Evolutionary conservation across 345 rosid species (phyloP), one percentile per base, ranked within the genome.

Genomic region (Microcos paniculata): DNA sequence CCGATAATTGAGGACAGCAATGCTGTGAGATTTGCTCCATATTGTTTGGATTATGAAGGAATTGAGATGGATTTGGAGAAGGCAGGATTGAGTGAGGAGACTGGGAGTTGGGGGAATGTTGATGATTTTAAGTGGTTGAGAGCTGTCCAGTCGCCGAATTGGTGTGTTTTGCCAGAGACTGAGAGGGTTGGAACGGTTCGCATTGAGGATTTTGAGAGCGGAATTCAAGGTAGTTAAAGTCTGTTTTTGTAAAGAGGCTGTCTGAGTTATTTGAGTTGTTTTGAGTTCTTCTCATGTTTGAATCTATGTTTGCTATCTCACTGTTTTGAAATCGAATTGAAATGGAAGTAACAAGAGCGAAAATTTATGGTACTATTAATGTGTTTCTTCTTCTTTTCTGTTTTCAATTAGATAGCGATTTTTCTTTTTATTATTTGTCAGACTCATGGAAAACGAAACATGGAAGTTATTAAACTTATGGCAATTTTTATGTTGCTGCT

Each of bases 121-220:
- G 98, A 93, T 86, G 98, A 95, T 84, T 95, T 95, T 77, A 82
- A 85, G 88, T 95, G 99, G 98, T 56, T 95, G 69, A 87, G 89
- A 82, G 98, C 96, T 14, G 84, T 88, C 26, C 92, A 89, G 64
- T 89, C 96, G 0, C 98, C 97, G 0, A 94, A 89, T 70, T 94
- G 98, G 98, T 90, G 88, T 1, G 69, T 90, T 71, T 74, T 94
- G 73, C 98, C 90, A 14, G 87, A 81, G 73, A 83, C 82, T 45
- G 85, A 88, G 79, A 86, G 95, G 83, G 12, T 85, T 71, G 82
- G 77, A 28, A 66, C 55, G 13, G 64, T 92, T 80, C 79, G 75
- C 30, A 59, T 89, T 16, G 78, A 79, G 30, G 57, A 38, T 35
- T 38, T 42, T 56, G 77, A 18, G 40, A 46, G 72, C 38, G 35